A percentile compares a stretch with the other conserved stretches of the same genome.
These are phyloP conservation scores for Fusarium verrucosum DNA, from an alignment of 2,329 filamentous ascomycete genomes.

Conservation along the genomic window DNA sequence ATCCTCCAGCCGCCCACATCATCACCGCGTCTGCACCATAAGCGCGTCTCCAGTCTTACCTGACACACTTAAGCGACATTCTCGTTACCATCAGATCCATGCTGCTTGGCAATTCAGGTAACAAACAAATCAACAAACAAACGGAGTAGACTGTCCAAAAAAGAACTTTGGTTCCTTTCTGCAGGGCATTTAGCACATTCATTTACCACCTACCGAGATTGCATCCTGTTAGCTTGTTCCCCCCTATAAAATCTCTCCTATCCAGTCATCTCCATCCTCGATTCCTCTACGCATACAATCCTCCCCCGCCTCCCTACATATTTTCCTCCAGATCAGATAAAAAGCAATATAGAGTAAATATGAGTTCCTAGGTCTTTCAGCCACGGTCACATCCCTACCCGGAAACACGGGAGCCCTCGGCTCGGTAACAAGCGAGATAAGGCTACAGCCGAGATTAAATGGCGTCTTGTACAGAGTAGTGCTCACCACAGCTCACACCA, in stretches of 20 bases:
- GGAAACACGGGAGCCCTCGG: constrained; percentile 14
- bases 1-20: not conserved
- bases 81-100: not conserved
- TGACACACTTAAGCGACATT: not conserved
- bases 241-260: not conserved
- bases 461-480: constrained; percentile 5
- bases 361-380: not conserved
- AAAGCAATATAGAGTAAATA: not conserved
- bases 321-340: no score
- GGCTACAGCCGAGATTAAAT: constrained; percentile 22
- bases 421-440: constrained; percentile 33
- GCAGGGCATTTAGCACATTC: not conserved
- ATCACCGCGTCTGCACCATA: not conserved
- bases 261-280: no score
- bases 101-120: not conserved
- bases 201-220: constrained; percentile 4
- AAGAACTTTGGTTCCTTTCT: constrained; percentile 3
- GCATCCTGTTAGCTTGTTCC: not conserved
- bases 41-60: not conserved
- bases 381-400: not conserved
- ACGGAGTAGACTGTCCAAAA: not conserved
- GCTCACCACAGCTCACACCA: not conserved
- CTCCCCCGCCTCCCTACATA: no score
- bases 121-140: no score
- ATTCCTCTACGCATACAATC: no score